A percentile compares a stretch with the other conserved stretches of the same genome.
phyloP scores from a whole-genome alignment of 2,329 filamentous ascomycete species.

The Talaromyces sp. region DNA sequence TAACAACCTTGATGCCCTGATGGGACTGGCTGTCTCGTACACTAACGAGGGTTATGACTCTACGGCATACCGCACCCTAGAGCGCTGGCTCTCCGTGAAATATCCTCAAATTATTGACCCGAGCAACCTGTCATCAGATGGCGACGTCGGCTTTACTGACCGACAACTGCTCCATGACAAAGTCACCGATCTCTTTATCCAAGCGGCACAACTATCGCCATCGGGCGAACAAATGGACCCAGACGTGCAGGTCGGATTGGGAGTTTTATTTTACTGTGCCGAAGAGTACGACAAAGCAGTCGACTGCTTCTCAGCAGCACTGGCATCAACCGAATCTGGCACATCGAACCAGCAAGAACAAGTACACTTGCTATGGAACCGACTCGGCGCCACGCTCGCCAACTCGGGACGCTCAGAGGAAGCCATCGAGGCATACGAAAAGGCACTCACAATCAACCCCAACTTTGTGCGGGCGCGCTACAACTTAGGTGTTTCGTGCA shows the following conservation, averaged over 20 bases:
- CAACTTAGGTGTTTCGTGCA: constrained; percentile 93
- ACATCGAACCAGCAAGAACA: constrained; percentile 78
- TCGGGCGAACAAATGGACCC: constrained; percentile 95
- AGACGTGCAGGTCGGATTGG: constrained; percentile 93
- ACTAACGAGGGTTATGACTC: constrained; percentile 99
- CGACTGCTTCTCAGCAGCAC: constrained; percentile 91
- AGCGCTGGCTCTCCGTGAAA: constrained; percentile 94
- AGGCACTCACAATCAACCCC: constrained; percentile 79
- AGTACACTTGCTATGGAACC: constrained; percentile 93
- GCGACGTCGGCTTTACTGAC: constrained; percentile 93
- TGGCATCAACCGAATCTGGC: constrained; percentile 79
- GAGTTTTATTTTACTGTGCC: constrained; percentile 94
- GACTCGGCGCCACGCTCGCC: constrained; percentile 88
- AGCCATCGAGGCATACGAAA: constrained; percentile 93
- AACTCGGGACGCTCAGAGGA: constrained; percentile 93
- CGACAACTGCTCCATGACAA: constrained; percentile 83
- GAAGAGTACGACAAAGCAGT: constrained; percentile 99
- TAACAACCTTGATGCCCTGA: constrained; percentile 79
- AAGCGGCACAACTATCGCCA: constrained; percentile 85
- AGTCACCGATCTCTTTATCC: constrained; percentile 85
- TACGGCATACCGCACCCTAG: constrained; percentile 90
- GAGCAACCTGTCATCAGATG: constrained; percentile 64
- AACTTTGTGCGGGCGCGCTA: constrained; percentile 97
- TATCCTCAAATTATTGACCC: constrained; percentile 78
- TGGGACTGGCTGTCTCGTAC: constrained; percentile 94